phyloP scores from a whole-genome alignment of 345 rosid genomes.

The Punica granatum region DNA sequence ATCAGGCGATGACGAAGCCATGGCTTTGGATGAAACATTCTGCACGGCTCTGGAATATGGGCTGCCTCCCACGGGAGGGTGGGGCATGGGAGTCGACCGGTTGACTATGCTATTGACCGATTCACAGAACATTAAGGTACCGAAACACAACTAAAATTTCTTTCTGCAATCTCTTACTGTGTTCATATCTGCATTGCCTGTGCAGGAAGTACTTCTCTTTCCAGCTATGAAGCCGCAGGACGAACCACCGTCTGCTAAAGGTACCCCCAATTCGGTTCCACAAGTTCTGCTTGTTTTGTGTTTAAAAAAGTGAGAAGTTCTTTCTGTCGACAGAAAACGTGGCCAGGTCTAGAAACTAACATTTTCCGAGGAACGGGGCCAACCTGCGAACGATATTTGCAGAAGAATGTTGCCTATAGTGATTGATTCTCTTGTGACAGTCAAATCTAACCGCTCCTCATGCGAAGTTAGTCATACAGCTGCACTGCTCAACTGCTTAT shows the following conservation, averaged over 20 bases:
- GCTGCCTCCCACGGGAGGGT: slow-evolving; percentile 92
- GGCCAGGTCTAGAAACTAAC: not conserved
- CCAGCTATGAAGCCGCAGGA: slow-evolving; percentile 99
- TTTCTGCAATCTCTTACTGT: not conserved
- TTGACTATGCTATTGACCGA: slow-evolving; percentile 84
- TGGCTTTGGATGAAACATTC: slow-evolving; percentile 92
- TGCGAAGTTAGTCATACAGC: not conserved
- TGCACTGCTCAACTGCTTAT: not conserved
- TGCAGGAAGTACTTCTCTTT: slow-evolving; percentile 93
- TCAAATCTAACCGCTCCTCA: not conserved
- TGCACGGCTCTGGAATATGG: slow-evolving; percentile 85
- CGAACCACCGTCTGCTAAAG: slow-evolving; percentile 47
- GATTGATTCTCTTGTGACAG: not conserved
- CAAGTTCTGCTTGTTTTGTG: not conserved
- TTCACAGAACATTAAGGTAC: slow-evolving; percentile 97
- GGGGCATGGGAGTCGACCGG: slow-evolving; percentile 94
- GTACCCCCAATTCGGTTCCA: slow-evolving; percentile 14
- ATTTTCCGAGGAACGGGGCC: not conserved
- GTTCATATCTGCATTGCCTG: slow-evolving; percentile 9
- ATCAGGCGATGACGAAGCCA: slow-evolving; percentile 97
- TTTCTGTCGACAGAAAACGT: not conserved
- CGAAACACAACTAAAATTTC: no score
- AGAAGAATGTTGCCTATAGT: not conserved
- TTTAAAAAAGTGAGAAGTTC: not conserved
- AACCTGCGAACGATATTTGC: not conserved